Evolutionary conservation across 2,329 filamentous ascomycete genomes (phyloP).

Genomic region (Ophiostoma fasciatum): DNA sequence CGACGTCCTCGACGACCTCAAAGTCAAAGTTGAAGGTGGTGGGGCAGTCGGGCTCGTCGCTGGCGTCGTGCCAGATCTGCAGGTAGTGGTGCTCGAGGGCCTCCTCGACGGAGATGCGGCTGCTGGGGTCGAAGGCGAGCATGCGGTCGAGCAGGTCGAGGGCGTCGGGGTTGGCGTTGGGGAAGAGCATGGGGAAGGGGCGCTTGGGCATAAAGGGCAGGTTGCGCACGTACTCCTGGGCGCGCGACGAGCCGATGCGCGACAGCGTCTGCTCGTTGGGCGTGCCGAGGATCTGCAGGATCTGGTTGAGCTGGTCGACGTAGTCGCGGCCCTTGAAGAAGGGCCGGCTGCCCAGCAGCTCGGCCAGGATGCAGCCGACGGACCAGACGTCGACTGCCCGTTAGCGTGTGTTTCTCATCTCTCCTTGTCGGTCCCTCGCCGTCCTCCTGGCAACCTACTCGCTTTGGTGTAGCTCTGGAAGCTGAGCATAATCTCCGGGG

Average conservation of each 20-base stretch:
- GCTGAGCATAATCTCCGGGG: conserved; percentile 97
- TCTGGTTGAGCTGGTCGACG: conserved; percentile 98
- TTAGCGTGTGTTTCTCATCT: too few relatives aligned
- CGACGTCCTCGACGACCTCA: conserved; percentile 89
- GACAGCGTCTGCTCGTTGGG: conserved; percentile 89
- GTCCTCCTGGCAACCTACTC: too few relatives aligned
- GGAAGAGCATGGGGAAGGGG: conserved; percentile 76
- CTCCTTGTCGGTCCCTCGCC: too few relatives aligned
- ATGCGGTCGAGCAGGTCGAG: conserved; percentile 92
- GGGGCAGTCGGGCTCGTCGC: conserved; percentile 86
- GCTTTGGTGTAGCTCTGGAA: conserved; percentile 99
- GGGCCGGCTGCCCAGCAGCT: conserved; percentile 85
- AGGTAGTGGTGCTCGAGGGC: conserved; percentile 94
- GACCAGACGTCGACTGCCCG: conserved; percentile 98
- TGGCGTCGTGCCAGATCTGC: conserved; percentile 95
- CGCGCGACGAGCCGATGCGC: conserved; percentile 86
- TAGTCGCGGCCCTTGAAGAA: conserved; percentile 99
- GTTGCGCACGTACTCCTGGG: conserved; percentile 97
- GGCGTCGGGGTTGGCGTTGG: conserved; percentile 87
- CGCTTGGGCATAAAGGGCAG: conserved; percentile 91
- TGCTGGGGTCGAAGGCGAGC: conserved; percentile 91
- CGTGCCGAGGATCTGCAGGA: conserved; percentile 92
- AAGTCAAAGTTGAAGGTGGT: conserved; percentile 97
- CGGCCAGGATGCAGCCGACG: conserved; percentile 91
- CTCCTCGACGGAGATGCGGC: conserved; percentile 85